phyloP scores from a whole-genome alignment of 192 early-diverging fungal species.

The Backusella psychrophila region DNA sequence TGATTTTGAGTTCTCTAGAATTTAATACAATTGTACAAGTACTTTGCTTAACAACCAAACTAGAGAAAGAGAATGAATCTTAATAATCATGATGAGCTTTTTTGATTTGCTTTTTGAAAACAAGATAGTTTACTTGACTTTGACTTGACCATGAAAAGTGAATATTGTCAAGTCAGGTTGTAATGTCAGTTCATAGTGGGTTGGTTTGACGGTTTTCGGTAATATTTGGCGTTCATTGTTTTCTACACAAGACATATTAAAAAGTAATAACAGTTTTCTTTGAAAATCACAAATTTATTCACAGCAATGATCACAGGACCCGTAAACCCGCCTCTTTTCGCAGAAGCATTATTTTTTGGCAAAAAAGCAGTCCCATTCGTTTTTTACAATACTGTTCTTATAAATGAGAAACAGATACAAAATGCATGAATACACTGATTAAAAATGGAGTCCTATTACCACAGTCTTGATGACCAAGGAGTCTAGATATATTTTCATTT shows the following conservation, averaged over 20 bases:
- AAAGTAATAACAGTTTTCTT: neutral
- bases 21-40: conserved; percentile 67
- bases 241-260: neutral
- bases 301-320: too few species aligned
- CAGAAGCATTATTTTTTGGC: too few species aligned
- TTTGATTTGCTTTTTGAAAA: neutral
- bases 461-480: too few species aligned
- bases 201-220: conserved; percentile 79
- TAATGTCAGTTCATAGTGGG: conserved; percentile 78
- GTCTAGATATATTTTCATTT: too few species aligned
- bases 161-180: conserved; percentile 83
- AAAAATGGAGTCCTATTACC: too few species aligned
- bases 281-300: neutral
- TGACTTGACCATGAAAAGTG: conserved; percentile 75
- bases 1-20: conserved; percentile 61
- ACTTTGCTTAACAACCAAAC: conserved; percentile 58
- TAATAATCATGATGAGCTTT: neutral
- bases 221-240: conserved; percentile 58
- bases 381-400: too few species aligned
- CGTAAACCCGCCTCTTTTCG: too few species aligned
- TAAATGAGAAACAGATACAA: too few species aligned
- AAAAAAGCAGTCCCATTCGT: too few species aligned
- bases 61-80: neutral
- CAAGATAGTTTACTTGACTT: conserved; percentile 57
- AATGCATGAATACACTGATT: too few species aligned